phyloP scores from a whole-genome alignment of 2,329 filamentous ascomycete species.

The Colletotrichum sp. region DNA sequence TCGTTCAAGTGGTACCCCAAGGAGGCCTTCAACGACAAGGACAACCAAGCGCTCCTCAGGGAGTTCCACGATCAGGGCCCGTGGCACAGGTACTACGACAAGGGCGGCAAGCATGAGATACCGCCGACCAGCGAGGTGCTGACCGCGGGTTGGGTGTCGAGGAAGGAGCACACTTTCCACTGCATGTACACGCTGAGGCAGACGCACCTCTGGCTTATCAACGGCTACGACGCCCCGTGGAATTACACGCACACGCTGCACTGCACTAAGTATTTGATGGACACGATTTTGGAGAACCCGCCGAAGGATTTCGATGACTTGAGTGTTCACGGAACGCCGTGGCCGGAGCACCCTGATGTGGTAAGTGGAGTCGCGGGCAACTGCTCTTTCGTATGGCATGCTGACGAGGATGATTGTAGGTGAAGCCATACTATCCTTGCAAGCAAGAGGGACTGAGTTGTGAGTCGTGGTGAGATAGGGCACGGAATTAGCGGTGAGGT shows the following conservation, averaged over 20 bases:
- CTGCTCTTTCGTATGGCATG: no score
- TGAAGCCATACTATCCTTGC: constrained; percentile 11
- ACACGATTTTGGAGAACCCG: constrained; percentile 7
- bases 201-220: not conserved
- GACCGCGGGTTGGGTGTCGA: not conserved
- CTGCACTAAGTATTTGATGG: constrained; percentile 4
- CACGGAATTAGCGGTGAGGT: not conserved
- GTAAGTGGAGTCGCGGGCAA: not conserved
- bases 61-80: not conserved
- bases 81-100: constrained; percentile 8
- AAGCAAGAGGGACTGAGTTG: constrained; percentile 12
- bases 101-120: constrained; percentile 7
- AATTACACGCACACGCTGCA: constrained; percentile 6
- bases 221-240: constrained; percentile 6
- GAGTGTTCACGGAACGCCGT: not conserved
- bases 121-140: constrained; percentile 3
- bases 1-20: constrained; percentile 9
- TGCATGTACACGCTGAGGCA: constrained; percentile 8
- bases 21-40: not conserved
- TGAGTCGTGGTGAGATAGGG: not conserved
- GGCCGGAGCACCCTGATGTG: constrained; percentile 11
- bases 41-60: not conserved
- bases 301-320: constrained; percentile 2
- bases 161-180: constrained; percentile 8
- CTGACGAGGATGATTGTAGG: not conserved